phyloP scores from a whole-genome alignment of 2,329 filamentous ascomycete species.

The Elsinoe ampelina region DNA sequence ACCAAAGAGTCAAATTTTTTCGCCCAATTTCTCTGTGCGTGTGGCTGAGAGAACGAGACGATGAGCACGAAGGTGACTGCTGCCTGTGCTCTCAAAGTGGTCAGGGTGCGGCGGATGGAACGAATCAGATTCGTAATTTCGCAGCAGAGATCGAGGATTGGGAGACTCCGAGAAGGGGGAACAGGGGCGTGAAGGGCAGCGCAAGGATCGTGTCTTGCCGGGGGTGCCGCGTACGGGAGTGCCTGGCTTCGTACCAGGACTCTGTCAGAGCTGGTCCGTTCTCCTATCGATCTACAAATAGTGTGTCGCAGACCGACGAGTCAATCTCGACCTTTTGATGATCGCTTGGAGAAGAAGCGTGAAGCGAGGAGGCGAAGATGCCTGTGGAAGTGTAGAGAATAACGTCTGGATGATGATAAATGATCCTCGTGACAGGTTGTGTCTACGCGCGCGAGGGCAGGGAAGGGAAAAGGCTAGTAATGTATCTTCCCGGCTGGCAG shows the following conservation, averaged over 20 bases:
- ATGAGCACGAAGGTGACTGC: slow-evolving; percentile 7
- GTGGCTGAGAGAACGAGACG: slow-evolving; percentile 12
- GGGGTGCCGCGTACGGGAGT: slow-evolving; percentile 9
- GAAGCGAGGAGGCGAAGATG: background rate
- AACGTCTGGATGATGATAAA: background rate
- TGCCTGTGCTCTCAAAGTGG: slow-evolving; percentile 8
- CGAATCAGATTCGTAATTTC: slow-evolving; percentile 12
- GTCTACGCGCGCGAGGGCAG: slow-evolving; percentile 3
- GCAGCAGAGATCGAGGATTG: slow-evolving; percentile 4
- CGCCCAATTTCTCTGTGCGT: slow-evolving; percentile 6
- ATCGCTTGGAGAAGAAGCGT: background rate
- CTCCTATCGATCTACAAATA: slow-evolving; percentile 9
- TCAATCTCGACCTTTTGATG: slow-evolving; percentile 5
- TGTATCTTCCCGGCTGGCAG: background rate
- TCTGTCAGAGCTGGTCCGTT: slow-evolving; percentile 3
- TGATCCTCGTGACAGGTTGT: slow-evolving; percentile 2
- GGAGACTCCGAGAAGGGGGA: background rate
- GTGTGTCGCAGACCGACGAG: slow-evolving; percentile 8
- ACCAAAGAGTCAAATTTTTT: slow-evolving; percentile 5
- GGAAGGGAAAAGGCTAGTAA: background rate
- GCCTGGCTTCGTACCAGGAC: slow-evolving; percentile 9
- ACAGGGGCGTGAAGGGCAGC: slow-evolving; percentile 9
- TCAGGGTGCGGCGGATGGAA: slow-evolving; percentile 8
- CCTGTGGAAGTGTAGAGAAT: slow-evolving; percentile 2
- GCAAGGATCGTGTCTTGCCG: slow-evolving; percentile 11